Base-by-base conservation (phyloP, 176 grass and related monocot species). In the Hordeum marinum region DNA sequence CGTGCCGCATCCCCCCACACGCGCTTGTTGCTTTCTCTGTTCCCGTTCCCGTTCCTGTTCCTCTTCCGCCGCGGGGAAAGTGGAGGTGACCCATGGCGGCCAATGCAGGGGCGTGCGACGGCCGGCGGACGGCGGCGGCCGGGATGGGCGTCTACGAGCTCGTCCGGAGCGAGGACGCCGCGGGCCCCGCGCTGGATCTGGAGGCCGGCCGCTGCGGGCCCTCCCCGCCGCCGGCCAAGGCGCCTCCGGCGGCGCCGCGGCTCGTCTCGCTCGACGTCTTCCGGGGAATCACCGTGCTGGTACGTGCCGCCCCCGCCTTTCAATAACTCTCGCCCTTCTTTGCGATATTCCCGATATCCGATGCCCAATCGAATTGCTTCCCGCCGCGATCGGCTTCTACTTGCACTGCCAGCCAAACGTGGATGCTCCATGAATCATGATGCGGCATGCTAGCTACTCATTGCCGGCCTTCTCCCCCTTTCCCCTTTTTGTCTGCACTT, bases 221-320 rank as follows among this genome's bases (percentile, higher is more conserved):
- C 7, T 17, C 80, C 12, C 2, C 18, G 20, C 9, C 75, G 11
- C 2, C 57, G 37, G 20, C 13, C 3, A n/a, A 13, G 7, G 14
- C 32, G 31, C 7, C 83, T 36, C 43, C 81, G 31, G 26, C 72
- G 5, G 5, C 75, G 2, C 0, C 67, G 10, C 20, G 92, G 57
- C 92, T 94, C 71, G 80, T 91, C 84, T 94, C 92, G 68, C 92
- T 94, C 80, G 92, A 94, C 80, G 92, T 94, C 13, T 94, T 94
- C 89, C 83, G 92, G 18, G 92, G 92, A 61, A 78, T 89, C 84
- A 94, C 92, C 80, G 92, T 94, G 3, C 76, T 88, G 89, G 92
- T 94, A 79, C 60, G 83, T 61, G 7, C 26, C 62, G 24, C 43
- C 14, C 24, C 34, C 1, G 3, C 4, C 3, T 25, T 54, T 11